Conservation (phyloP, 225 moss, liverwort and hornwort species). For the Anthoceros angustus region DNA sequence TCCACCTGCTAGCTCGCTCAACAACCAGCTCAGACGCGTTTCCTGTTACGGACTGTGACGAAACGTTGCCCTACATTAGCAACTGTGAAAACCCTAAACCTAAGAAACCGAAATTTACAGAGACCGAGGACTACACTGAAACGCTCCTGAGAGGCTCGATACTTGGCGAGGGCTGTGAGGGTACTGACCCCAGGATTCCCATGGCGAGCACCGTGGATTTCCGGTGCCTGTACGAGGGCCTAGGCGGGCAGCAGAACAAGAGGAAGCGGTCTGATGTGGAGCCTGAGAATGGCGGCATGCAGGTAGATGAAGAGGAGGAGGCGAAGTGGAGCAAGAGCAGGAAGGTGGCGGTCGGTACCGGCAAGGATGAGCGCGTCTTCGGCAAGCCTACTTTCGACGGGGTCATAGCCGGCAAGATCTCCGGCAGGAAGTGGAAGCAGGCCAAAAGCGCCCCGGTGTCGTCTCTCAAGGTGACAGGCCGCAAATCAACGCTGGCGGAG, state of each 20-base stretch:
- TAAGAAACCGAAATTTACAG: too few relatives aligned
- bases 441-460: slow-evolving; percentile 46
- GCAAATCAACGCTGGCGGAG: slow-evolving; percentile 68
- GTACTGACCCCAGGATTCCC: not conserved
- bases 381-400: slow-evolving; percentile 85
- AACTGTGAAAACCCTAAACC: too few relatives aligned
- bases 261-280: not conserved
- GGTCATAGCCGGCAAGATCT: slow-evolving; percentile 65
- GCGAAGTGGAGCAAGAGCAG: slow-evolving; percentile 9
- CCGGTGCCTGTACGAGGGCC: slow-evolving; percentile 78
- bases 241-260: slow-evolving; percentile 81
- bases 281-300: slow-evolving; percentile 39
- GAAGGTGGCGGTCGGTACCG: slow-evolving; percentile 8
- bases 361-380: slow-evolving; percentile 30
- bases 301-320: slow-evolving; percentile 29
- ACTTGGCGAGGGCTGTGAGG: too few relatives aligned
- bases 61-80: too few relatives aligned
- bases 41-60: too few relatives aligned
- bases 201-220: slow-evolving; percentile 47
- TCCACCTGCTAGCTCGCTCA: too few relatives aligned
- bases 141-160: too few relatives aligned
- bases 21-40: too few relatives aligned
- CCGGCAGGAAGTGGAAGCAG: slow-evolving; percentile 84
- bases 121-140: too few relatives aligned
- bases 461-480: slow-evolving; percentile 53